These are phyloP conservation scores for Leptoxyphium fumago DNA, from an alignment of 2,329 filamentous ascomycete genomes.

Conservation along the genomic window DNA sequence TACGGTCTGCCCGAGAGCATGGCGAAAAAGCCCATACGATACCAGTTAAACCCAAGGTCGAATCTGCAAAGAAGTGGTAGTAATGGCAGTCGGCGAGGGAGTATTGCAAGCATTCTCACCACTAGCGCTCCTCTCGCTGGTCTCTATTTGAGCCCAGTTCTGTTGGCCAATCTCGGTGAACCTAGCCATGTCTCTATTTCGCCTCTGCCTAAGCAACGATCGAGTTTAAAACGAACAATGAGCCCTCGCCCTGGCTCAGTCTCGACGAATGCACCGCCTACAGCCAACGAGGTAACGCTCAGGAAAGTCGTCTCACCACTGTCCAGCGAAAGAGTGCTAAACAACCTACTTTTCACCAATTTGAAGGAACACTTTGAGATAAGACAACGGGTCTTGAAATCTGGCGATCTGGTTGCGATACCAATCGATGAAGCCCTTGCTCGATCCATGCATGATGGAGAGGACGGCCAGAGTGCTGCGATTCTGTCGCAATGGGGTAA, in stretches of 20 bases:
- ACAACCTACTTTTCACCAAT: slow-evolving; percentile 72
- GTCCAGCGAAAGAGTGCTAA: slow-evolving; percentile 70
- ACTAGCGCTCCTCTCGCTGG: slow-evolving; percentile 41
- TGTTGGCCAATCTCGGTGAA: slow-evolving; percentile 72
- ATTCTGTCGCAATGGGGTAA: slow-evolving; percentile 11
- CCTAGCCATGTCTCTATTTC: slow-evolving; percentile 68
- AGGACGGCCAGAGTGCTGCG: slow-evolving; percentile 43
- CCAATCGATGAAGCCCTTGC: slow-evolving; percentile 78
- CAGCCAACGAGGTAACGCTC: slow-evolving; percentile 67
- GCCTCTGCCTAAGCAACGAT: slow-evolving; percentile 23
- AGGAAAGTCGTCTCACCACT: slow-evolving; percentile 80
- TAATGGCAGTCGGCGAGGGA: slow-evolving; percentile 33
- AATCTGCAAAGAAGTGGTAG: background rate
- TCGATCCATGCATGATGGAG: slow-evolving; percentile 63
- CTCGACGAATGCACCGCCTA: slow-evolving; percentile 38
- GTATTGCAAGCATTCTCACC: slow-evolving; percentile 35
- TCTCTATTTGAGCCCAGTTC: slow-evolving; percentile 68
- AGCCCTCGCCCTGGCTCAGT: slow-evolving; percentile 17
- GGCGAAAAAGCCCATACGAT: slow-evolving; percentile 38
- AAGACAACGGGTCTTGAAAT: slow-evolving; percentile 67
- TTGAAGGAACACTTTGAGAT: slow-evolving; percentile 80
- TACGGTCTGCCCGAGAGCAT: slow-evolving; percentile 72
- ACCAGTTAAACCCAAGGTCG: slow-evolving; percentile 35
- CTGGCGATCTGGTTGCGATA: slow-evolving; percentile 77
- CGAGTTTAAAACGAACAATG: slow-evolving; percentile 28